Evolutionary conservation across 2,329 filamentous ascomycete species (phyloP).

Genomic region (Nothophoma quercina): DNA sequence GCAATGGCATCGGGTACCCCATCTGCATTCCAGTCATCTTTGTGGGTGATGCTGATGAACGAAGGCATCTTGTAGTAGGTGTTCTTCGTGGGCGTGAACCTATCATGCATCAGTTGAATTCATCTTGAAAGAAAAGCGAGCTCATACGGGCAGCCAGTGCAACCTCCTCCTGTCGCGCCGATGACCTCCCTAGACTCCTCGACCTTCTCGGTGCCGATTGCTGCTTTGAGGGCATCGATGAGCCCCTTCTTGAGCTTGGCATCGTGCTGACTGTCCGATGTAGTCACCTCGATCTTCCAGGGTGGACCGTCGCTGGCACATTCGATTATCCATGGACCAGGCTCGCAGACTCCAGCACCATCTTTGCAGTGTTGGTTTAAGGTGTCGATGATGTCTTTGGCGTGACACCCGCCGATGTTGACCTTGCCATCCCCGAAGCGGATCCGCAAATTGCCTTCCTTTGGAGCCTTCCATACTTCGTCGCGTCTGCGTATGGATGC

Average conservation of each 20-base stretch:
- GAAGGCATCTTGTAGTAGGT: not conserved
- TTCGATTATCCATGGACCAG: no score
- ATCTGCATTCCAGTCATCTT: not conserved
- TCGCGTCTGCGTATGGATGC: no score
- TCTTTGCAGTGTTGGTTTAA: no score
- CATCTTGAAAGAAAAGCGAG: not conserved
- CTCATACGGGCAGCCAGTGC: not conserved
- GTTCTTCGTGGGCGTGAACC: not conserved
- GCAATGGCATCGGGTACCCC: not conserved
- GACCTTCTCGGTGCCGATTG: not conserved
- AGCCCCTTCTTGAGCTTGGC: not conserved
- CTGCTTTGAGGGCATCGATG: not conserved
- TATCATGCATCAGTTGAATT: not conserved
- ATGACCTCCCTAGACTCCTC: not conserved
- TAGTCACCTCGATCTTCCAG: not conserved
- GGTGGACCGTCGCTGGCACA: no score
- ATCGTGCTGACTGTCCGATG: not conserved
- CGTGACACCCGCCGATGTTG: no score
- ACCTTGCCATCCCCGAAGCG: no score
- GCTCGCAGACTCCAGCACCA: no score
- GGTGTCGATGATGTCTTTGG: no score
- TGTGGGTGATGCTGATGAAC: not conserved
- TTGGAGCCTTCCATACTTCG: no score
- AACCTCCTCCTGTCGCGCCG: not conserved
- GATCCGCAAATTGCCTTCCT: no score